Evolutionary conservation across 805 yeast genomes (phyloP), one percentile per base, ranked within the genome.

Genomic region (Pichia nanzhaoensis): DNA sequence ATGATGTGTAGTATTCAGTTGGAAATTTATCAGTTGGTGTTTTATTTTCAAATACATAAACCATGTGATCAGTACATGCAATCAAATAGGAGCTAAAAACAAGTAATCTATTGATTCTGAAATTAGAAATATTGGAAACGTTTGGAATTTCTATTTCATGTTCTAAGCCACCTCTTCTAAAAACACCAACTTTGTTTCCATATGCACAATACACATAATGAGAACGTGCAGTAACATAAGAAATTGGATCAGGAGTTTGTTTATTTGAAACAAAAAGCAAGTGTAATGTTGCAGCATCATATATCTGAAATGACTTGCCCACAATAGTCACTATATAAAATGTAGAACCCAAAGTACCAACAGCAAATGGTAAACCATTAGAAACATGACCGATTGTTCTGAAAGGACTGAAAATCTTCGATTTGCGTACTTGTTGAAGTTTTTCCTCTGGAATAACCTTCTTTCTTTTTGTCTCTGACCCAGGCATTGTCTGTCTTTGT

Each of bases 341-440:
- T 1, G 95, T 80, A 14, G 86, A 74, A 42, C 99, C 99, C 48
- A 91, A 71, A 2, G 91, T 80, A 22, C 98, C 95, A 18, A 88
- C 70, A 6, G 96, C 85, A 60, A 90, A 87, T 3, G 98, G 98
- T 2, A 74, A 70, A 32, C 77, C 82, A 59, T 87, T 87, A 24
- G 96, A 75, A n/a, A 95, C 95, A 58, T 87, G 80, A 4, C 99
- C 99, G 21, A 93, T 69, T 16, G 75, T 84, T 65, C 96, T 71
- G 61, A 86, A 89, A 0, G 96, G 96, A 18, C 95, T 76, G 63
- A 85, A 89, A 28, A 89, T 77, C 59, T 71, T 78, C 1, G 88
- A 81, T 2, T 70, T 46, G 28, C 51, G 55, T 2, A 45, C 40
- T 9, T 39, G 44, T 17, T 20, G 34, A 2, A 20, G 20, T 9